Conservation (phyloP, 345 rosid genomes). For the Citrus unshiu region DNA sequence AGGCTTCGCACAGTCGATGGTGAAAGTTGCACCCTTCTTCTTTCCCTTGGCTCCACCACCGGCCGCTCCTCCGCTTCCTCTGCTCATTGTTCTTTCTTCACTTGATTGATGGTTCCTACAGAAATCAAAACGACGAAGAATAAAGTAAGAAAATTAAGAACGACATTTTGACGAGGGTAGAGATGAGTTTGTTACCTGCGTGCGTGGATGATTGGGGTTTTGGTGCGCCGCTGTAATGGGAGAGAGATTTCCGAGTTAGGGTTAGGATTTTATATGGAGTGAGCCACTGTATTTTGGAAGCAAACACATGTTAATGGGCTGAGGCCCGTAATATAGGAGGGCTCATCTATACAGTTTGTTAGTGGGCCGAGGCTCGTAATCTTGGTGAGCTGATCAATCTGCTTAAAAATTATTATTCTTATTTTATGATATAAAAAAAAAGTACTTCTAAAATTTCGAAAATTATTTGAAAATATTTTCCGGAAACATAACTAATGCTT, state of each 20-base stretch:
- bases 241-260: background rate
- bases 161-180: background rate
- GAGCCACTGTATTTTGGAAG: background rate
- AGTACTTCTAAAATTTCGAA: too few species aligned
- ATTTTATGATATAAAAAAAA: too few species aligned
- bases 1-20: slow-evolving; percentile 72
- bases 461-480: too few species aligned
- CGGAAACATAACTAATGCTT: too few species aligned
- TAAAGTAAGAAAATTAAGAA: background rate
- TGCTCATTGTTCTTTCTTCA: slow-evolving; percentile 25
- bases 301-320: background rate
- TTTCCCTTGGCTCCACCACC: slow-evolving; percentile 33
- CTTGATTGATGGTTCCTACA: background rate
- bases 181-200: background rate
- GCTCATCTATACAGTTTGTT: too few species aligned
- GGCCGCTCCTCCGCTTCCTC: slow-evolving; percentile 20
- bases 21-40: slow-evolving; percentile 61
- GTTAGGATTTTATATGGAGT: slow-evolving; percentile 13
- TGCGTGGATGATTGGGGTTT: background rate
- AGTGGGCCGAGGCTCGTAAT: background rate
- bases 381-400: too few species aligned
- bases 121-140: background rate
- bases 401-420: too few species aligned
- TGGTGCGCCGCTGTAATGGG: slow-evolving; percentile 14
- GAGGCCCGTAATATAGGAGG: background rate